Evolutionary conservation across 768 basidiomycete species (phyloP).

Genomic region (Tricholoma hemisulphureum): DNA sequence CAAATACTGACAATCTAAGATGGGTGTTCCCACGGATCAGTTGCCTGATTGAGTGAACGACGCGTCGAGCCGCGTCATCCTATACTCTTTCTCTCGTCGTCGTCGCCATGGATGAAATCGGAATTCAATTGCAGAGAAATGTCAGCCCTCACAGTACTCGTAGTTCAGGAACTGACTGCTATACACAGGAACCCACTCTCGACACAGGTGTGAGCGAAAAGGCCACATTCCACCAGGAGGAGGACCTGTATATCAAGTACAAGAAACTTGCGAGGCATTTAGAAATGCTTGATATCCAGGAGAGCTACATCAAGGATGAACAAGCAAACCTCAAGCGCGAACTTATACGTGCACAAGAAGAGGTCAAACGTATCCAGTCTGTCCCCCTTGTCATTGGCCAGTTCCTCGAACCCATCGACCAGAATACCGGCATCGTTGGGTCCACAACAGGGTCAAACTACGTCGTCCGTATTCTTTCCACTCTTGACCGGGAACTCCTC

Average conservation of each 20-base stretch:
- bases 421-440: constrained; percentile 94
- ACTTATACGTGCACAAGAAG: constrained; percentile 97
- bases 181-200: constrained; percentile 80
- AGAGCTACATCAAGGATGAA: constrained; percentile 98
- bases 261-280: constrained; percentile 94
- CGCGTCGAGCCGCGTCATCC: constrained; percentile 52
- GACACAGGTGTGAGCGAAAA: constrained; percentile 88
- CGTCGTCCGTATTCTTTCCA: constrained; percentile 95
- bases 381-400: constrained; percentile 99
- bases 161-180: constrained; percentile 3
- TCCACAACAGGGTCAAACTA: constrained; percentile 98
- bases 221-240: constrained; percentile 78
- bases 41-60: constrained; percentile 32
- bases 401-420: constrained; percentile 98
- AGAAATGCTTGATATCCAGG: constrained; percentile 91
- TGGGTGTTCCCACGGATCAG: constrained; percentile 39
- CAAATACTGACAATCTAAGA: too few relatives aligned
- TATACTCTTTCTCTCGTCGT: constrained; percentile 20
- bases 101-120: constrained; percentile 80
- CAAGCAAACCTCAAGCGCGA: constrained; percentile 97
- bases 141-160: constrained; percentile 37
- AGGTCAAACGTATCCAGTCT: constrained; percentile 98
- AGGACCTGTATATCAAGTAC: constrained; percentile 96
- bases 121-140: constrained; percentile 80
- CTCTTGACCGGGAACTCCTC: constrained; percentile 92